Evolutionary conservation across 495 filamentous ascomycete species (phyloP).

Genomic region (Darksidea phi): DNA sequence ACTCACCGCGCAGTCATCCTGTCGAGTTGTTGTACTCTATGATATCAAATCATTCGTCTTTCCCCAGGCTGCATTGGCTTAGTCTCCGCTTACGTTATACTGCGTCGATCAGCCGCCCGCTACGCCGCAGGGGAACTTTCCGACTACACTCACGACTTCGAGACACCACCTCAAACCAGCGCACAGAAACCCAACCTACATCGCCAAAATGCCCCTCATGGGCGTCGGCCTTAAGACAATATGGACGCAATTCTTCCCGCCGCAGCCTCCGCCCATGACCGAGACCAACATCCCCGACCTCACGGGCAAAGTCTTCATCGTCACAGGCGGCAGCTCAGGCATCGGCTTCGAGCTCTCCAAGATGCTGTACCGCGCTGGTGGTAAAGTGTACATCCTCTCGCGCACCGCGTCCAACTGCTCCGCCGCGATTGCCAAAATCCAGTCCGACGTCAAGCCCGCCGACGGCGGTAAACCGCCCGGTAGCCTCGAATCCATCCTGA

Average conservation of each 20-base stretch:
- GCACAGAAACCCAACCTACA: neutral
- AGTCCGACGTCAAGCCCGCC: neutral
- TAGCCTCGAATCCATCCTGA: conserved; percentile 45
- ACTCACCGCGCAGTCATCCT: too few relatives aligned
- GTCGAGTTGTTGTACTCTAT: too few relatives aligned
- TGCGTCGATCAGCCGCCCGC: too few relatives aligned
- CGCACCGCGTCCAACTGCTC: conserved; percentile 5
- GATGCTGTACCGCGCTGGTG: conserved; percentile 46
- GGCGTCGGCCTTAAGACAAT: neutral
- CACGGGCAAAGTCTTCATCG: conserved; percentile 27
- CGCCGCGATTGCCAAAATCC: conserved; percentile 3
- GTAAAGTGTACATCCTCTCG: conserved; percentile 42
- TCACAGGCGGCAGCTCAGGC: conserved; percentile 35
- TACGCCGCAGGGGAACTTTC: neutral
- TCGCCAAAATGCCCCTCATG: neutral
- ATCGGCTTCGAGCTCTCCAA: conserved; percentile 46
- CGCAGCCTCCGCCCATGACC: neutral
- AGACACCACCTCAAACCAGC: neutral
- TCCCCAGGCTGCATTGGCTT: too few relatives aligned
- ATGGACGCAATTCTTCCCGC: neutral
- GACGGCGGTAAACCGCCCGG: neutral
- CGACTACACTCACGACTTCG: neutral
- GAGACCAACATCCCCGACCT: conserved; percentile 12
- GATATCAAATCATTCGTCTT: too few relatives aligned
- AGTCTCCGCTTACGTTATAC: too few relatives aligned